Percentiles rank a stretch among this genome's conserved stretches.
Conservation (phyloP, 805 yeast species). For the Candida easanensis region DNA sequence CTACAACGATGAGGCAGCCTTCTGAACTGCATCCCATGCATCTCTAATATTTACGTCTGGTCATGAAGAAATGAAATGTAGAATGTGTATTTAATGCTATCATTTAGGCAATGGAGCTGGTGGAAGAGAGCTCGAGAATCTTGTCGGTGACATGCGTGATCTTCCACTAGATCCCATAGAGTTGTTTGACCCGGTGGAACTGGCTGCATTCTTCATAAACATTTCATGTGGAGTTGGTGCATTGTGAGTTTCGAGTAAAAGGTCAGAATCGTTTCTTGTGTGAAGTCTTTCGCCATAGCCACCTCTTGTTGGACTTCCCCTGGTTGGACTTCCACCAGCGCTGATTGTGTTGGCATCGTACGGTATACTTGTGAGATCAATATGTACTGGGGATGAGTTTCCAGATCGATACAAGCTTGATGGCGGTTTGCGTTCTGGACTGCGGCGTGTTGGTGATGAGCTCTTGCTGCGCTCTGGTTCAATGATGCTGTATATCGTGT, state of each 20-base stretch:
- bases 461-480: conserved; percentile 15
- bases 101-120: conserved; percentile 14
- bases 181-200: conserved; percentile 2
- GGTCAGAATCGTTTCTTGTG: conserved; percentile 25
- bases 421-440: conserved; percentile 25
- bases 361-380: conserved; percentile 20
- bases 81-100: neutral
- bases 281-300: conserved; percentile 2
- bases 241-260: conserved; percentile 34
- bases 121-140: conserved; percentile 25
- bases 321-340: conserved; percentile 2
- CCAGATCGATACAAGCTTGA: conserved; percentile 16
- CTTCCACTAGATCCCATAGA: conserved; percentile 11
- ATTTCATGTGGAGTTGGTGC: conserved; percentile 48
- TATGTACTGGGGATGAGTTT: conserved; percentile 15
- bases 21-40: conserved; percentile 29
- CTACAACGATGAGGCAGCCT: conserved; percentile 60
- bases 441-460: conserved; percentile 7
- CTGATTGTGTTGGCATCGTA: conserved; percentile 22
- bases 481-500: conserved; percentile 19
- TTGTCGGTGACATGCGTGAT: conserved; percentile 21
- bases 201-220: conserved; percentile 14
- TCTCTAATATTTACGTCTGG: neutral
- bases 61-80: neutral
- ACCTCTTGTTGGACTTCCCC: neutral